These are phyloP conservation scores for Podaxis mareebaensis DNA, from an alignment of 768 basidiomycete genomes.

Conservation along the genomic window DNA sequence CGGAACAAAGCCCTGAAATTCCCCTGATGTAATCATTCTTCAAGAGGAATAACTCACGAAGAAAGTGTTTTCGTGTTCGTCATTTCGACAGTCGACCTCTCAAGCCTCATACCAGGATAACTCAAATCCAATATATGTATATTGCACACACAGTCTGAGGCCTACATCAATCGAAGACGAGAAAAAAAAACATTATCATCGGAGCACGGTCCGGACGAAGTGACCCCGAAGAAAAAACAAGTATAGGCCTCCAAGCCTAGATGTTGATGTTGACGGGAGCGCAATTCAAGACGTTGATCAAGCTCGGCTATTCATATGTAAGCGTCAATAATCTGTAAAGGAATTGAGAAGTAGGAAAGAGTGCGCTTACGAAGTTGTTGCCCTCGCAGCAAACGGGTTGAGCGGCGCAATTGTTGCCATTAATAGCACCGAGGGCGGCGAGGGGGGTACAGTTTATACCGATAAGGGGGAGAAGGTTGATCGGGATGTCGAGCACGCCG, in stretches of 20 bases:
- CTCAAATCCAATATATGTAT: slow-evolving; percentile 17
- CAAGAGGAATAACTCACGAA: background rate
- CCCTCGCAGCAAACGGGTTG: slow-evolving; percentile 14
- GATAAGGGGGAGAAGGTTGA: background rate
- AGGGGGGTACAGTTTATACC: slow-evolving; percentile 12
- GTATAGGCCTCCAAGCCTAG: background rate
- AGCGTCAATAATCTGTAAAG: background rate
- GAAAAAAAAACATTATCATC: background rate
- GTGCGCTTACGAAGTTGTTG: slow-evolving; percentile 10
- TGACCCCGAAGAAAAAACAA: background rate
- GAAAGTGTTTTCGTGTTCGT: too few species aligned
- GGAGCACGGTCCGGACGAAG: background rate
- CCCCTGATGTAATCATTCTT: background rate
- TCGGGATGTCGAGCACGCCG: background rate
- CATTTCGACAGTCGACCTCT: background rate
- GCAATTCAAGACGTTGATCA: slow-evolving; percentile 10
- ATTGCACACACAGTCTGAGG: slow-evolving; percentile 14
- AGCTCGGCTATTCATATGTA: background rate
- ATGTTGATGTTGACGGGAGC: slow-evolving; percentile 9
- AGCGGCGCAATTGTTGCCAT: slow-evolving; percentile 9
- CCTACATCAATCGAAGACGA: background rate
- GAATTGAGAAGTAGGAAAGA: too few species aligned
- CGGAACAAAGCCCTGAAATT: background rate
- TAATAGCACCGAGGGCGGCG: background rate
- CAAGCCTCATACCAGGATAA: background rate